A percentile compares a stretch with the other conserved stretches of the same genome.
Conservation (phyloP, 768 basidiomycete species). For the Arthromyces matolae region DNA sequence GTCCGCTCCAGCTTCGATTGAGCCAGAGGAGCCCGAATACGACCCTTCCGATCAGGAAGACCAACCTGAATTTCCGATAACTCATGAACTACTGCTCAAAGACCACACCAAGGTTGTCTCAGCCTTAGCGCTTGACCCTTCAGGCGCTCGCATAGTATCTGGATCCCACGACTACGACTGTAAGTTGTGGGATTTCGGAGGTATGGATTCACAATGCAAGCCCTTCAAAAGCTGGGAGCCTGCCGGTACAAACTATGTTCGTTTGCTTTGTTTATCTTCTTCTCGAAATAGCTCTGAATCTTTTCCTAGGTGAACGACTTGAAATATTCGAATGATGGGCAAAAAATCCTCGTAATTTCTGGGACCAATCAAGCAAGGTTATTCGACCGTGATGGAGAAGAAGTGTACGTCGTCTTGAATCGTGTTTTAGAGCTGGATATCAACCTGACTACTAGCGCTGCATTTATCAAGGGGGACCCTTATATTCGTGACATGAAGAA, state of each 20-base stretch:
- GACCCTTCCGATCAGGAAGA: constrained; percentile 48
- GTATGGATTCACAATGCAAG: constrained; percentile 86
- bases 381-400: constrained; percentile 90
- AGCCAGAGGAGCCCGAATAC: constrained; percentile 50
- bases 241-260: constrained; percentile 86
- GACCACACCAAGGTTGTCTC: constrained; percentile 97
- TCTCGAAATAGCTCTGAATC: constrained; percentile 5
- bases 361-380: constrained; percentile 86
- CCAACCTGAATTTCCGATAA: constrained; percentile 70
- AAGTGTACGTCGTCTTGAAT: constrained; percentile 58
- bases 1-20: constrained; percentile 17
- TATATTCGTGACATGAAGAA: constrained; percentile 99
- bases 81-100: constrained; percentile 89
- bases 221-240: constrained; percentile 98
- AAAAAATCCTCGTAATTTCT: constrained; percentile 81
- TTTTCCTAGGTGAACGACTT: constrained; percentile 76
- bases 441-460: constrained; percentile 59
- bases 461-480: constrained; percentile 90
- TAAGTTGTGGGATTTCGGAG: constrained; percentile 99
- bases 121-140: constrained; percentile 87
- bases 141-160: constrained; percentile 86
- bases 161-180: constrained; percentile 98
- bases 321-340: constrained; percentile 85
- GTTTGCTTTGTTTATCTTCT: constrained; percentile 22
- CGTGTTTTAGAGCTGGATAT: constrained; percentile 28